phyloP scores from a whole-genome alignment of 768 basidiomycete genomes.

The Tylopilus felleus region DNA sequence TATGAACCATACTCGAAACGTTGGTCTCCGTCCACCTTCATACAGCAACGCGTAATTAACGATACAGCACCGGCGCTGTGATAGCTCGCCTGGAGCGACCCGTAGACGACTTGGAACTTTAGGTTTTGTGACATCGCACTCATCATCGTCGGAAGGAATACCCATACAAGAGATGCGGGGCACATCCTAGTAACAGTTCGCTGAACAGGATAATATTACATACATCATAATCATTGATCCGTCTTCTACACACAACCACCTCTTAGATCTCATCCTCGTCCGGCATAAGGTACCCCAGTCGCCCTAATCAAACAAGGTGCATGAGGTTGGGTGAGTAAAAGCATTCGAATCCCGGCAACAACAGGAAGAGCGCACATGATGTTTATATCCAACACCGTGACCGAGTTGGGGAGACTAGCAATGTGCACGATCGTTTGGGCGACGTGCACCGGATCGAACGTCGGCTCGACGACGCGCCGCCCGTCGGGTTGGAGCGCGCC shows the following conservation, averaged over 20 bases:
- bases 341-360: not conserved
- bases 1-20: too few species aligned
- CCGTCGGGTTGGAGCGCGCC: constrained; percentile 74
- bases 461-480: constrained; percentile 49
- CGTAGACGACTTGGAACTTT: too few species aligned
- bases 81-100: too few species aligned
- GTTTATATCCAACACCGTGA: constrained; percentile 66
- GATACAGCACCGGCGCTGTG: too few species aligned
- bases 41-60: too few species aligned
- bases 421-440: constrained; percentile 69
- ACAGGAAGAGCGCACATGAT: constrained; percentile 56
- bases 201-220: not conserved
- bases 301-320: constrained; percentile 32
- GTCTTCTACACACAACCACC: not conserved
- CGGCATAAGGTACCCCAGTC: constrained; percentile 44
- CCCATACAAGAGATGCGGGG: too few species aligned
- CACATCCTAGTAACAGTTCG: not conserved
- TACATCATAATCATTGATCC: not conserved
- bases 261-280: constrained; percentile 33
- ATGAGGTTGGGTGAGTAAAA: not conserved
- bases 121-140: too few species aligned
- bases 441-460: constrained; percentile 71
- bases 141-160: too few species aligned
- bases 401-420: constrained; percentile 62
- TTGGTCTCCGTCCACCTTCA: too few species aligned